Evolutionary conservation across 2,329 filamentous ascomycete species (phyloP), one percentile per base, ranked within the genome.

Genomic region (Trichoderma afroharzianum): DNA sequence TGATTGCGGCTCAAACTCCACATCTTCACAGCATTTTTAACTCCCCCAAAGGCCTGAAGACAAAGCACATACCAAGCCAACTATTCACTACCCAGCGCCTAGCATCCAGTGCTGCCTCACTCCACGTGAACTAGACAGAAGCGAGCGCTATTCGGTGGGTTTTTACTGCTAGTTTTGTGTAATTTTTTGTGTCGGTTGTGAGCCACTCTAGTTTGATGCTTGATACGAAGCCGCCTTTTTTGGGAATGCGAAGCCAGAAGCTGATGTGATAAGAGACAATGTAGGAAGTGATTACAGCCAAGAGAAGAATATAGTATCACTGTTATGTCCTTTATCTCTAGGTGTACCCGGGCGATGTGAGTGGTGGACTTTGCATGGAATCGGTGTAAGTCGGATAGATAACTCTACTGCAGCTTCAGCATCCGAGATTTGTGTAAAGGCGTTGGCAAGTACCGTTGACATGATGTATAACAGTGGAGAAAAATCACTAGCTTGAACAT

Each of bases 301-400:
- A 26, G 33, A 11, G 18, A 18, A 28, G 9, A 7, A 15, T 32
- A 6, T 8, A 1, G 30, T 8, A 53, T 2, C 1, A 14, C 3
- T 6, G 30, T 14, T n/a, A 14, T 21, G 18, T 14, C 26, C 26
- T 24, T 58, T 58, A 57, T 68, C 12, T 33, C 53, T 4, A 43
- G 33, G 32, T 32, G 26, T 47, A 30, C 15, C n/a, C 15, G 12
- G 15, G 21, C n/a, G n/a, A 24, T 53, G 4, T 53, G 12, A 64
- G 62, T 64, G 43, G 28, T 14, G 43, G 62, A 33, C 0, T 0
- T 63, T 63, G 28, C n/a, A 24, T 21, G 28, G 26, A 18, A 33
- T 33, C 55, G 61, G 63, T 57, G 63, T 67, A 57, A 57, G 63
- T 57, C 47, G 50, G 55, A 33, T 67, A 11, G 33, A 43, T 43